Evolutionary conservation across 805 yeast species (phyloP).

Genomic region (Martiniozyma abietophila): DNA sequence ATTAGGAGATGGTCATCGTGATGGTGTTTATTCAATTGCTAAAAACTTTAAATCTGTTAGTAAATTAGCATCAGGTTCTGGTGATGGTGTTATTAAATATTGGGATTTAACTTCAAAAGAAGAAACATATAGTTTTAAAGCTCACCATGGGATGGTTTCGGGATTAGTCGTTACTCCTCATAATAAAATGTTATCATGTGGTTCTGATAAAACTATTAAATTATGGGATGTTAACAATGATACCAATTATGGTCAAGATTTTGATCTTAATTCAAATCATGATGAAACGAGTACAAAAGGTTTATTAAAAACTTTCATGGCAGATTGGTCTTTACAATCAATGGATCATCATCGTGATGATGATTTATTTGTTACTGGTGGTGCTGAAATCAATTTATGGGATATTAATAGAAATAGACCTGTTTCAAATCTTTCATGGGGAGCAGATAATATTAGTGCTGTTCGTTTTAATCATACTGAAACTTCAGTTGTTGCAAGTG

Average conservation of each 20-base stretch:
- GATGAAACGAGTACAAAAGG: conserved; percentile 36
- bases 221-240: conserved; percentile 70
- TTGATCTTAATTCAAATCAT: conserved; percentile 7
- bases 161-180: conserved; percentile 74
- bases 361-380: conserved; percentile 80
- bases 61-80: conserved; percentile 83
- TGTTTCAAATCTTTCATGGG: conserved; percentile 80
- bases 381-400: conserved; percentile 88
- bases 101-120: conserved; percentile 83
- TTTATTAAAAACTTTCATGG: conserved; percentile 67
- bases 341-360: conserved; percentile 79
- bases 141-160: conserved; percentile 83
- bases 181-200: conserved; percentile 58
- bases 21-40: conserved; percentile 85
- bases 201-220: conserved; percentile 83
- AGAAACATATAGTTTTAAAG: conserved; percentile 69
- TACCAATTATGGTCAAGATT: conserved; percentile 16
- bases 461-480: conserved; percentile 88
- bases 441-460: conserved; percentile 79
- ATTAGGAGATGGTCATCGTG: conserved; percentile 89
- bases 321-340: conserved; percentile 76
- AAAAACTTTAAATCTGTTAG: conserved; percentile 62
- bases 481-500: conserved; percentile 77
- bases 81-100: conserved; percentile 89
- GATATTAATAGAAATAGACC: conserved; percentile 75